Conservation (phyloP, 441 rosid species). For the Gossypium schwendimanii region DNA sequence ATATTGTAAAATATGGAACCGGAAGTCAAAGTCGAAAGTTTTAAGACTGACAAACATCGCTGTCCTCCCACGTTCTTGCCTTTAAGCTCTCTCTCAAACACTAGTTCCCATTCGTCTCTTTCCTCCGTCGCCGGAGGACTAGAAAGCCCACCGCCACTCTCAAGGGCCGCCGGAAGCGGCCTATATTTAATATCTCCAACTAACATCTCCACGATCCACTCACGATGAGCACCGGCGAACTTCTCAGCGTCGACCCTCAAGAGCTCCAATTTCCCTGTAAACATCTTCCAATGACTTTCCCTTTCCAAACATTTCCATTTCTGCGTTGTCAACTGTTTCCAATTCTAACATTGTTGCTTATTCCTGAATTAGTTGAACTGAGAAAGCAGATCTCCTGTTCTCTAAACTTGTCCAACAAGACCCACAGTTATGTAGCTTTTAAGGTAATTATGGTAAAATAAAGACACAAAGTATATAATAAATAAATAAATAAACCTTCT, state of each 20-base stretch:
- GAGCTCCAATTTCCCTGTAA: conserved; percentile 77
- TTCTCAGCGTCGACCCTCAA: conserved; percentile 62
- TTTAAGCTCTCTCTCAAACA: neutral
- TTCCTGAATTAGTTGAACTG: conserved; percentile 48
- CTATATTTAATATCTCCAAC: neutral
- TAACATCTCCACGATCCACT: conserved; percentile 15
- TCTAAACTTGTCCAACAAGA: conserved; percentile 58
- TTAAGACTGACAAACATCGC: conserved; percentile 25
- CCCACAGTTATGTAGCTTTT: conserved; percentile 61
- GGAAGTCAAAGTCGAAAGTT: conserved; percentile 1
- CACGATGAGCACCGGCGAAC: conserved; percentile 54
- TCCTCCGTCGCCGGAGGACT: too few relatives aligned
- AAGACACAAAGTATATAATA: too few relatives aligned
- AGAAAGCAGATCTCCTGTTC: conserved; percentile 75
- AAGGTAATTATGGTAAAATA: conserved; percentile 35
- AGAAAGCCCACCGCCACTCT: neutral
- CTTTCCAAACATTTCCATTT: too few relatives aligned
- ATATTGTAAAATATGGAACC: neutral
- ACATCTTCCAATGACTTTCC: conserved; percentile 1
- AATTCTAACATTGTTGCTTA: neutral
- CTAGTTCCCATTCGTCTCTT: neutral
- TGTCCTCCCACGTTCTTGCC: conserved; percentile 25
- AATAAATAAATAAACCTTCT: neutral
- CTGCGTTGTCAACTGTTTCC: too few relatives aligned
- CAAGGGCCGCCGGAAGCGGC: neutral